Evolutionary conservation across 371 early-diverging fungal genomes (phyloP).

Genomic region (Mortierella sp.): DNA sequence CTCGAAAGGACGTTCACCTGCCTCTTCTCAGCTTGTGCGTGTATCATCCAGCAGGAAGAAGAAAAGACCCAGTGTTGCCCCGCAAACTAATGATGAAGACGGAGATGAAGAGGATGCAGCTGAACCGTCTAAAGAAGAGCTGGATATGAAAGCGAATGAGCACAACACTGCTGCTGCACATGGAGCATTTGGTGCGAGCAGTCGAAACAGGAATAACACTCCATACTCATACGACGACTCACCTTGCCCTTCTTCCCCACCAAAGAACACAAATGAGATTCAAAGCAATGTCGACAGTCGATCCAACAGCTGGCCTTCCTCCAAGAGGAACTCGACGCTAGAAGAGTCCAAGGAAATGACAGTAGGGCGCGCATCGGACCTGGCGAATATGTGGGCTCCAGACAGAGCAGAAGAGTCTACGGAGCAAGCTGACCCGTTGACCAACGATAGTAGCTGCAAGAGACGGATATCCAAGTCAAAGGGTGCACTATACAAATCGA

Average conservation of each 20-base stretch:
- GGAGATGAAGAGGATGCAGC: too few species aligned
- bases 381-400: not conserved
- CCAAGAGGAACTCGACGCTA: not conserved
- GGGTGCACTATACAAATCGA: not conserved
- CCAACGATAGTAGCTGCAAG: too few species aligned
- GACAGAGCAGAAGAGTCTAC: not conserved
- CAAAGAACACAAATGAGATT: slow-evolving; percentile 14
- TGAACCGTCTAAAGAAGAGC: not conserved
- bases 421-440: too few species aligned
- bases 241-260: slow-evolving; percentile 25
- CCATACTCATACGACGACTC: slow-evolving; percentile 23
- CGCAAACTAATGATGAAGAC: too few species aligned
- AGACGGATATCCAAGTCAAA: not conserved
- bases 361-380: not conserved
- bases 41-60: too few species aligned
- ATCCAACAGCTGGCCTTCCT: slow-evolving; percentile 1
- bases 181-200: not conserved
- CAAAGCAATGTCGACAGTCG: slow-evolving; percentile 26
- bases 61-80: too few species aligned
- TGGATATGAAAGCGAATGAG: not conserved
- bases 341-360: not conserved
- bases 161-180: not conserved
- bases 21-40: too few species aligned
- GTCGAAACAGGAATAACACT: slow-evolving; percentile 10
- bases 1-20: not conserved